These are phyloP conservation scores for Pycnococcus provasolii DNA, from an alignment of 139 green algal genomes.

Conservation along the genomic window DNA sequence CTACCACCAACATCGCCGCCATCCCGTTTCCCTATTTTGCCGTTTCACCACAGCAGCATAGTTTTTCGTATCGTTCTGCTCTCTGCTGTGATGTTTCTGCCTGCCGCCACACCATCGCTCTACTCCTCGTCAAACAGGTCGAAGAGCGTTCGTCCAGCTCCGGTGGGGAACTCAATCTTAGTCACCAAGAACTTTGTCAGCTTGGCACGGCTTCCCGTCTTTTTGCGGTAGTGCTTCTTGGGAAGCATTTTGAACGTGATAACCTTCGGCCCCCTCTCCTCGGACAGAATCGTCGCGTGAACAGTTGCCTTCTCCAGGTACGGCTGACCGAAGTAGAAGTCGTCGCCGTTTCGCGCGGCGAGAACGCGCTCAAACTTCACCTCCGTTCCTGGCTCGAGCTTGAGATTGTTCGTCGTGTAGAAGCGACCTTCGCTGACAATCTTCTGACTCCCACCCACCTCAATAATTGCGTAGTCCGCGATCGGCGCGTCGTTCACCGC, in stretches of 20 bases:
- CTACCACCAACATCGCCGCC: too few relatives aligned
- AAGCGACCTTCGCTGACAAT: constrained; percentile 75
- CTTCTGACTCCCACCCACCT: constrained; percentile 77
- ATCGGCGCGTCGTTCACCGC: background rate
- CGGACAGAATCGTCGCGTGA: constrained; percentile 78
- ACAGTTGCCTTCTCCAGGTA: constrained; percentile 59
- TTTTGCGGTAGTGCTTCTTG: constrained; percentile 84
- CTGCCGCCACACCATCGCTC: too few relatives aligned
- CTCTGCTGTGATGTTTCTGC: too few relatives aligned
- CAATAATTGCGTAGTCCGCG: constrained; percentile 63
- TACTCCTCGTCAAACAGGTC: too few relatives aligned
- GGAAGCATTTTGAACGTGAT: constrained; percentile 82
- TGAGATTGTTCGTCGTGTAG: constrained; percentile 67
- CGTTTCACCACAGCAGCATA: too few relatives aligned
- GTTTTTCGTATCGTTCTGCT: too few relatives aligned
- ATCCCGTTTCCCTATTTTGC: too few relatives aligned
- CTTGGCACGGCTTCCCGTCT: constrained; percentile 64
- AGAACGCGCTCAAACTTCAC: constrained; percentile 81
- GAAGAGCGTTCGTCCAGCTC: too few relatives aligned
- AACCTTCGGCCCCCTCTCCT: constrained; percentile 73
- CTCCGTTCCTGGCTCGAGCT: constrained; percentile 59
- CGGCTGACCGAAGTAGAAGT: constrained; percentile 67
- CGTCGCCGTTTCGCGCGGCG: constrained; percentile 61
- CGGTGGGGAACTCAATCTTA: constrained; percentile 42
- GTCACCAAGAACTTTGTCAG: constrained; percentile 83